Evolutionary conservation across 495 filamentous ascomycete genomes (phyloP), one percentile per base, ranked within the genome.

Genomic region (Penicillium paxilli): DNA sequence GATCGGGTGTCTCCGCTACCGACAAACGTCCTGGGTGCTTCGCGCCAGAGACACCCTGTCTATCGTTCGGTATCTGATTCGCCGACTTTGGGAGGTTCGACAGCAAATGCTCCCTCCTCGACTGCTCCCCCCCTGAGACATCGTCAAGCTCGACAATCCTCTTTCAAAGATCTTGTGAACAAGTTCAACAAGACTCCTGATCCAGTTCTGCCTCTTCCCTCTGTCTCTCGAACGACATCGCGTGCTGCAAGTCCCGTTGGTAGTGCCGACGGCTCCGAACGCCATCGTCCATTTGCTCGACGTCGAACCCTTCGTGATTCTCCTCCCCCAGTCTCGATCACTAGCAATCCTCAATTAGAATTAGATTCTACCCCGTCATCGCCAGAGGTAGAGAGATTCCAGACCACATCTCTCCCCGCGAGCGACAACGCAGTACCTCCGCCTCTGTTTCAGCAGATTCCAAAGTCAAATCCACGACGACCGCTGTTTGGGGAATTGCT

Each of bases 141-240:
- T 21, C 68, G 75, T 46, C 74, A 82, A 37, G 54, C 71, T 23
- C 67, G 75, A 48, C 74, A 82, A 57, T 68, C 81, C 5, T 79
- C 80, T 11, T 83, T 86, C 63, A 83, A 81, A 68, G 79, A 86
- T 38, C 76, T 87, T 19, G 73, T 86, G 40, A 80, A 82, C 64
- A 80, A 75, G 25, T 86, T 87, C 67, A 83, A 87, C 60, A 78
- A 81, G 42, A 78, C 69, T 42, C 63, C 71, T 23, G 81, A 85
- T 60, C 73, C 81, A 49, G 67, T 82, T 32, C 71, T 81, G 11
- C 82, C 82, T 10, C 42, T 79, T 6, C 79, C 78, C 4, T 61
- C 66, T 12, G 58, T 62, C 25, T 66, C 70, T 19, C 57, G 56
- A 32, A 64, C 71, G 2, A 57, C 60, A 26, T 80, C 78, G 8